Evolutionary conservation across 2,329 filamentous ascomycete species (phyloP), one percentile per base, ranked within the genome.

Genomic region (Emergomyces africanus): DNA sequence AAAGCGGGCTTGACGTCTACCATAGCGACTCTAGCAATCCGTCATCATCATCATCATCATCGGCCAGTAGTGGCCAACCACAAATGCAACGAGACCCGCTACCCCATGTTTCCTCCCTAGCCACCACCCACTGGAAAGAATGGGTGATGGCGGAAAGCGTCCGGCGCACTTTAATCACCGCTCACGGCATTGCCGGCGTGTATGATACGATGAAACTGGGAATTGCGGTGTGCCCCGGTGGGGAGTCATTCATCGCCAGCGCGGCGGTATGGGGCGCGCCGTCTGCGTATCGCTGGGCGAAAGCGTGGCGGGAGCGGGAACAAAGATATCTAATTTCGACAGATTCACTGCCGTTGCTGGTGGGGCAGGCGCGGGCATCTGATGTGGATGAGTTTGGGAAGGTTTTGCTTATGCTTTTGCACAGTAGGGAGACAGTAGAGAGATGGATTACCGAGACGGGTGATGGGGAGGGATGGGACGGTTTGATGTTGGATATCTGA

Each of bases 301-400:
- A 56, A 25, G 54, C 23, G 14, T 42, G 54, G 37, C 37, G 18
- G 41, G 37, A n/a, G 23, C 18, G 25, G 37, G 35, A n/a, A 2
- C 20, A 20, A 18, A 25, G 41, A 15, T 30, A 23, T 2, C 15
- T 46, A 6, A 14, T 37, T 37, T 20, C 30, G 37, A 30, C 3
- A 23, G 37, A 25, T 14, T 15, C 48, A 23, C 14, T 41, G 20
- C 10, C 2, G 28, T 9, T 4, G 28, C 54, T 56, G 14, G 18
- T 56, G 15, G 5, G 25, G 9, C 9, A 42, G 2, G 54, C 30
- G 23, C 15, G 54, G 18, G 23, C 54, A 8, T 20, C 20, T 46
- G 54, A 57, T 10, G 41, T 57, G 20, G 54, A 56, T 56, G 20
- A 28, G 37, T 56, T 56, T 56, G 54, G 37, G 23, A 56, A 25